Evolutionary conservation across 108 stramenopile species (phyloP).

Genomic region (Bacterosira constricta): DNA sequence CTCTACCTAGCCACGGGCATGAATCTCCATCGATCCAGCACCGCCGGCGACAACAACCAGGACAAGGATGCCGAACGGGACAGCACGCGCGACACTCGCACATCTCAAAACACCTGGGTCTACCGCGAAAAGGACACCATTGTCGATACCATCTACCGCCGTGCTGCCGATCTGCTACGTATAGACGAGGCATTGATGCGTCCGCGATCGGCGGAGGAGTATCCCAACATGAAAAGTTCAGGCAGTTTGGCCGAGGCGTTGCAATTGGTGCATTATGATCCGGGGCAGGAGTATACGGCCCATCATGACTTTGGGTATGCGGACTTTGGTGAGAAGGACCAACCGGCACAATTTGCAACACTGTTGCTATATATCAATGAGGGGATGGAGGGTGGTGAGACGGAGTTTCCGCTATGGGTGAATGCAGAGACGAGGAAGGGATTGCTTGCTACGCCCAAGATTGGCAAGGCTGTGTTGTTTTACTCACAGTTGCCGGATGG

Average conservation of each 20-base stretch:
- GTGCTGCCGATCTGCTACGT: constrained; percentile 82
- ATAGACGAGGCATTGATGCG: constrained; percentile 83
- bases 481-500: constrained; percentile 92
- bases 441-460: constrained; percentile 61
- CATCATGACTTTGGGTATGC: constrained; percentile 91
- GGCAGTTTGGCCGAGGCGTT: constrained; percentile 71
- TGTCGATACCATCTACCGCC: constrained; percentile 87
- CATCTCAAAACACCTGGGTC: constrained; percentile 86
- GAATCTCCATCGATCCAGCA: constrained; percentile 52
- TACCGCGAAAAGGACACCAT: constrained; percentile 63
- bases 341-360: constrained; percentile 79
- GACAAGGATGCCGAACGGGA: constrained; percentile 15
- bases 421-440: constrained; percentile 76
- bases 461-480: constrained; percentile 85
- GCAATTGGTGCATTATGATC: constrained; percentile 89
- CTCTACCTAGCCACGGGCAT: constrained; percentile 63
- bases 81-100: constrained; percentile 64
- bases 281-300: constrained; percentile 83
- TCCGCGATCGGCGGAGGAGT: constrained; percentile 51
- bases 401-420: constrained; percentile 78
- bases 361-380: constrained; percentile 87
- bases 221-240: constrained; percentile 51
- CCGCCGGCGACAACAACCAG: constrained; percentile 45
- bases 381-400: constrained; percentile 74
- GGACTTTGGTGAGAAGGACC: constrained; percentile 44